A percentile compares a stretch with the other conserved stretches of the same genome.
These are phyloP conservation scores for Schoenoplectus tabernaemontani DNA, from an alignment of 202 grass and related monocot species.

Conservation along the genomic window DNA sequence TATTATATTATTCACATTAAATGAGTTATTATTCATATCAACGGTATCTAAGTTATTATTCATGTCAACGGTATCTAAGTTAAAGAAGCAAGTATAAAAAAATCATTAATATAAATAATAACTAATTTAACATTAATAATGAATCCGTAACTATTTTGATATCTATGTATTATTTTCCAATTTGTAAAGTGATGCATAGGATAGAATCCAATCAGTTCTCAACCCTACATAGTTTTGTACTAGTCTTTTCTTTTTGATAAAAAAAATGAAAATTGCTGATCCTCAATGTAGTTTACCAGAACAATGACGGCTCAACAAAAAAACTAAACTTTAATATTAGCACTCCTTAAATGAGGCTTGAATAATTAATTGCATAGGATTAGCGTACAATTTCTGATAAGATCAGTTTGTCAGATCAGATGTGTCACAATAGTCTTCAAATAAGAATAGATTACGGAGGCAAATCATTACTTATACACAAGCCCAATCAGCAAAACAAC, in stretches of 20 bases:
- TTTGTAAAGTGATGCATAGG: too few species aligned
- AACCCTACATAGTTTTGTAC: too few species aligned
- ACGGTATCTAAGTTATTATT: too few species aligned
- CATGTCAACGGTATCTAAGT: too few species aligned
- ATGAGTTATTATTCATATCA: too few species aligned
- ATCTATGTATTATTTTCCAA: too few species aligned
- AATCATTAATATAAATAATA: too few species aligned
- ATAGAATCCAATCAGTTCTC: too few species aligned
- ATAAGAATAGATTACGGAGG: neutral
- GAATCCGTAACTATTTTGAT: too few species aligned
- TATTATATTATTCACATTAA: too few species aligned
- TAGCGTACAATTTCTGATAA: neutral
- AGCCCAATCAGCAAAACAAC: conserved; percentile 15
- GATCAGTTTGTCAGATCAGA: conserved; percentile 16
- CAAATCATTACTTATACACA: conserved; percentile 27
- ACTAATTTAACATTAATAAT: too few species aligned
- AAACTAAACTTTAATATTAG: neutral
- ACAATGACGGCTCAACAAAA: neutral
- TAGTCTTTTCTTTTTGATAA: neutral
- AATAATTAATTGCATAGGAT: neutral
- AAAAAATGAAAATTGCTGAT: neutral
- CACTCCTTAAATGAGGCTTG: neutral
- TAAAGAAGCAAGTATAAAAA: too few species aligned
- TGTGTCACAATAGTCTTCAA: neutral
- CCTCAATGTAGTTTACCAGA: neutral